phyloP scores from a whole-genome alignment of 148 eudicot genomes.

The Amaranthus palmeri region DNA sequence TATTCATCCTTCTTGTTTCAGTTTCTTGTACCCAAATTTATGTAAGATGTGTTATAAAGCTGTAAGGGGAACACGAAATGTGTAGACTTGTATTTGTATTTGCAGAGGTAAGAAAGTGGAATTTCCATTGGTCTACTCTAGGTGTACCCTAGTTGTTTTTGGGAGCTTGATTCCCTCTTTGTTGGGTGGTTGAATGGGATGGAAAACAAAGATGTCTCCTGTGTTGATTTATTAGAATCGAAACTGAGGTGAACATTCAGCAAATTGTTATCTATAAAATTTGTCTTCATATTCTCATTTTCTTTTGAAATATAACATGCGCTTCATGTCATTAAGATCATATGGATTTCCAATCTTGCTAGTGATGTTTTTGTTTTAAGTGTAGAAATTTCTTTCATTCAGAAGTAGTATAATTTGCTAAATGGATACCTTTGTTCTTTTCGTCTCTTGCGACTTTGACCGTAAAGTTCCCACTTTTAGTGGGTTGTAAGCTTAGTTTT shows the following conservation, averaged over 20 bases:
- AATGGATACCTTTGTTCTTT: no score
- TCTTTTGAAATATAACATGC: not conserved
- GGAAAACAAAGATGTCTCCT: no score
- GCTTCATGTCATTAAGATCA: no score
- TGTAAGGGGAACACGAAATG: not conserved
- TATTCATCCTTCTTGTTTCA: not conserved
- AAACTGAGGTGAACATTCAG: not conserved
- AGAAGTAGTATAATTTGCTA: no score
- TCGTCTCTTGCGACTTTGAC: no score
- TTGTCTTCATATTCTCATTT: not conserved
- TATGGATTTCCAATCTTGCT: no score
- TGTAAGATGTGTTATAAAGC: not conserved
- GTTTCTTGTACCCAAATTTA: not conserved
- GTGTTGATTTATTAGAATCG: not conserved
- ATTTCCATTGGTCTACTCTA: not conserved
- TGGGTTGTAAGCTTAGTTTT: no score
- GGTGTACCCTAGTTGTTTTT: not conserved
- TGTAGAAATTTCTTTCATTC: no score
- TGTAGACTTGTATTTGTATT: not conserved
- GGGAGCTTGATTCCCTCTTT: not conserved
- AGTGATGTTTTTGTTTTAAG: no score
- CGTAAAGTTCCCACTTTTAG: no score
- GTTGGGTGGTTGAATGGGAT: not conserved
- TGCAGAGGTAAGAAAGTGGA: not conserved
- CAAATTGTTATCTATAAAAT: not conserved